phyloP scores from a whole-genome alignment of 108 stramenopile species.

The Parmales sp. region DNA sequence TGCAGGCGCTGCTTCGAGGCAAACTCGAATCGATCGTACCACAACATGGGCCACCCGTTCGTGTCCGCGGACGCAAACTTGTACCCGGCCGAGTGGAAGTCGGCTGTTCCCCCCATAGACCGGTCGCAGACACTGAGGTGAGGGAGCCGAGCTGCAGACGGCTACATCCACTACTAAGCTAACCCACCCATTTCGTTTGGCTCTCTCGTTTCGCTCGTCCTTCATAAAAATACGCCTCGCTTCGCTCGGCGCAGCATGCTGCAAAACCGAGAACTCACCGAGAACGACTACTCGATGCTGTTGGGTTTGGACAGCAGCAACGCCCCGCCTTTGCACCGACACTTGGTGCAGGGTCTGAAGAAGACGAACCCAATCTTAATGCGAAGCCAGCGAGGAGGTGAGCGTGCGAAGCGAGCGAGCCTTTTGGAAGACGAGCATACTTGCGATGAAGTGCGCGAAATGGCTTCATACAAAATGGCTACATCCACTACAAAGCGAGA shows the following conservation, averaged over 20 bases:
- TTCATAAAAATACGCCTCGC: too few relatives aligned
- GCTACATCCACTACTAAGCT: too few relatives aligned
- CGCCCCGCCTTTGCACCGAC: conserved; percentile 1
- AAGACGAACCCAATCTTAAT: not conserved
- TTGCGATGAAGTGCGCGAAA: not conserved
- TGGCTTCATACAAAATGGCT: not conserved
- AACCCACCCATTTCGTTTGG: too few relatives aligned
- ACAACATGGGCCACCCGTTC: not conserved
- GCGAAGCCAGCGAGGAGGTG: not conserved
- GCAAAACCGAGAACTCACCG: conserved; percentile 4
- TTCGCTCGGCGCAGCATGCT: too few relatives aligned
- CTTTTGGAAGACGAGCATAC: not conserved
- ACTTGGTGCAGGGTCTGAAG: not conserved
- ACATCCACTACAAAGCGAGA: too few relatives aligned
- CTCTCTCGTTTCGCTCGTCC: too few relatives aligned
- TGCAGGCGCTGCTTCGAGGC: not conserved
- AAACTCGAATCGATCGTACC: not conserved
- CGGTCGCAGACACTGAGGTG: not conserved
- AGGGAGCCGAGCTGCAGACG: too few relatives aligned
- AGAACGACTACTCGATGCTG: conserved; percentile 1
- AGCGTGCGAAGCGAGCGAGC: not conserved
- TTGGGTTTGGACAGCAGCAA: conserved; percentile 1
- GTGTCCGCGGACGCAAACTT: not conserved
- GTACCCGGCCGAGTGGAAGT: not conserved
- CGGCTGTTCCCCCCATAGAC: conserved; percentile 4